Conservation (phyloP, 345 rosid genomes). For the Murraya koenigii region DNA sequence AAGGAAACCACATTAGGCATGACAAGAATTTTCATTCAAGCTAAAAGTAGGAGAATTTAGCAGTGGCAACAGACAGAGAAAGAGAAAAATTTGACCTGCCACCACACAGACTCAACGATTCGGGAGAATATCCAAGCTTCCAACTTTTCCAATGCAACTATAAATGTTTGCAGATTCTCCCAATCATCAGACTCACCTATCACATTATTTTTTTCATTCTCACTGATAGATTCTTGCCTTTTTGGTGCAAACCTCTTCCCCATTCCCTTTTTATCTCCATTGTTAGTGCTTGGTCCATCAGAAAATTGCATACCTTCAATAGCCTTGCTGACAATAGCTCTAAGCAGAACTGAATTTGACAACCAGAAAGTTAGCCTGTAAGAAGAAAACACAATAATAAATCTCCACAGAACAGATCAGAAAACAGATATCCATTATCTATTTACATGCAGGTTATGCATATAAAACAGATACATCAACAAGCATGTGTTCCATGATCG, state of each 20-base stretch:
- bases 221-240: slow-evolving; percentile 7
- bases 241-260: neutral
- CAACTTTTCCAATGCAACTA: slow-evolving; percentile 68
- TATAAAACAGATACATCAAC: neutral
- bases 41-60: neutral
- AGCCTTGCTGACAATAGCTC: slow-evolving; percentile 57
- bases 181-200: slow-evolving; percentile 42
- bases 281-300: slow-evolving; percentile 1
- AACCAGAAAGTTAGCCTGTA: slow-evolving; percentile 91
- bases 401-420: neutral
- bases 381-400: slow-evolving; percentile 16
- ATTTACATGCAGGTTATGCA: neutral
- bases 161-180: slow-evolving; percentile 60
- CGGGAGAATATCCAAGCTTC: slow-evolving; percentile 92
- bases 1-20: slow-evolving; percentile 11
- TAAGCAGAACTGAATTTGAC: slow-evolving; percentile 74
- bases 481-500: neutral
- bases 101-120: slow-evolving; percentile 85
- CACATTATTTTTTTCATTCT: slow-evolving; percentile 13
- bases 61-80: slow-evolving; percentile 9
- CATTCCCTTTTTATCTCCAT: slow-evolving; percentile 6
- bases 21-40: neutral
- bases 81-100: slow-evolving; percentile 65
- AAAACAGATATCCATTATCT: neutral
- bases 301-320: slow-evolving; percentile 32